Evolutionary conservation across 2,329 filamentous ascomycete species (phyloP).

Genomic region (Colletotrichum gigasporum): DNA sequence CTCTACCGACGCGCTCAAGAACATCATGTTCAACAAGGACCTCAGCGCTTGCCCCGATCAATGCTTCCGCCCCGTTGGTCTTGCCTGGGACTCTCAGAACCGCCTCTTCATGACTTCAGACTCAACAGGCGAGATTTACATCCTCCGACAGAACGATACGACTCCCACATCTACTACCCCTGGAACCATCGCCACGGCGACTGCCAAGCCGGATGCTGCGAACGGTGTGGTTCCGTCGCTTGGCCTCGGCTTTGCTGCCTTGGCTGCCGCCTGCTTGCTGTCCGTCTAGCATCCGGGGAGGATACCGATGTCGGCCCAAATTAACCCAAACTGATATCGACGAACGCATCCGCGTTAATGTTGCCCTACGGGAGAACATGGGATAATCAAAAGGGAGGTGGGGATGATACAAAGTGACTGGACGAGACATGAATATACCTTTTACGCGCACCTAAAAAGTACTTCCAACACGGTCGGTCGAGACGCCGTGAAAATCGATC

Average conservation of each 20-base stretch:
- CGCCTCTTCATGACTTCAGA: conserved; percentile 72
- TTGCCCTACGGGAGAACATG: too few relatives aligned
- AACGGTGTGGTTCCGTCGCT: background rate
- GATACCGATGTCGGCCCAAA: too few relatives aligned
- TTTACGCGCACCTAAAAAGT: too few relatives aligned
- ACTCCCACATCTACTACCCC: conserved; percentile 15
- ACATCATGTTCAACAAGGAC: conserved; percentile 66
- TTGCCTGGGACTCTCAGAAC: conserved; percentile 60
- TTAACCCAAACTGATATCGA: too few relatives aligned
- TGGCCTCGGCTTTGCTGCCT: background rate
- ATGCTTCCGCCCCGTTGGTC: conserved; percentile 72
- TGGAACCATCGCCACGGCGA: conserved; percentile 17
- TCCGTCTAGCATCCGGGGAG: too few relatives aligned
- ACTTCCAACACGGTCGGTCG: too few relatives aligned
- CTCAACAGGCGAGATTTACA: conserved; percentile 72
- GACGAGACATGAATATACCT: too few relatives aligned
- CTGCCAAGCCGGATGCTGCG: conserved; percentile 8
- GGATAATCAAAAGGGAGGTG: too few relatives aligned
- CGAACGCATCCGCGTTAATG: too few relatives aligned
- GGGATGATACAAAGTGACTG: too few relatives aligned
- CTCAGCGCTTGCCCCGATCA: conserved; percentile 59
- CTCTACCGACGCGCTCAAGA: conserved; percentile 57
- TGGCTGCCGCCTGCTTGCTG: background rate
- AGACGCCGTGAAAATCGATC: too few relatives aligned
- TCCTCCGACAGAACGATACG: conserved; percentile 46